Conservation (phyloP, 164 flowering plant genomes). For the Dillenia turbinata region DNA sequence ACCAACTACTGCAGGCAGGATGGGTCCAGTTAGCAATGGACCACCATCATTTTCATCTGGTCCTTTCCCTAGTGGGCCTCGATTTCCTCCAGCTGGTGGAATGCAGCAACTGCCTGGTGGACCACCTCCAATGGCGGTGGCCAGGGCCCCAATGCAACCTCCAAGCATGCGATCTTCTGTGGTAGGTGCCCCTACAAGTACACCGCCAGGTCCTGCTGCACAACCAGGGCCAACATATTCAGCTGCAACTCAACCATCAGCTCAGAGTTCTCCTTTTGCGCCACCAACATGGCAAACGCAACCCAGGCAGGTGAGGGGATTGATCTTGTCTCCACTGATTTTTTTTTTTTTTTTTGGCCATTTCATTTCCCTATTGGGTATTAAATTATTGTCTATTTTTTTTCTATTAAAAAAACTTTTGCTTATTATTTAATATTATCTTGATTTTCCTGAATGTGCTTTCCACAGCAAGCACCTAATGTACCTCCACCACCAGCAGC, state of each 20-base stretch:
- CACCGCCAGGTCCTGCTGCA: conserved; percentile 8
- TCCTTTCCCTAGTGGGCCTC: conserved; percentile 29
- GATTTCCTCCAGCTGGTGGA: conserved; percentile 33
- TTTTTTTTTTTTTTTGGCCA: too few relatives aligned
- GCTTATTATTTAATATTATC: too few relatives aligned
- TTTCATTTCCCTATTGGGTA: too few relatives aligned
- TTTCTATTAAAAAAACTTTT: too few relatives aligned
- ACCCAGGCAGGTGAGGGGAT: conserved; percentile 40
- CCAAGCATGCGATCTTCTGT: conserved; percentile 15
- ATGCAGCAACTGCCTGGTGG: conserved; percentile 37
- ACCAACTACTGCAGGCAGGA: too few relatives aligned
- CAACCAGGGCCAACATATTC: conserved; percentile 18
- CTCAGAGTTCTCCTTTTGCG: conserved; percentile 32
- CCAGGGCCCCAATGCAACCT: conserved; percentile 5
- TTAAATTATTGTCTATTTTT: too few relatives aligned
- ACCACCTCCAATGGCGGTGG: conserved; percentile 30
- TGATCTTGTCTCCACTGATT: too few relatives aligned
- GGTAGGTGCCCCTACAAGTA: conserved; percentile 17
- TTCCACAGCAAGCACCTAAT: too few relatives aligned
- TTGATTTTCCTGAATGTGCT: too few relatives aligned
- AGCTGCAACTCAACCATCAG: conserved; percentile 19
- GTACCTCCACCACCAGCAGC: background rate
- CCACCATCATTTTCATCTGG: conserved; percentile 41
- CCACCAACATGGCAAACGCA: conserved; percentile 45
- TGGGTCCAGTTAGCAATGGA: conserved; percentile 45